Percentiles rank a stretch among this genome's conserved stretches.
Evolutionary conservation across 768 basidiomycete genomes (phyloP).

Genomic region (Phanerochaete sordida): DNA sequence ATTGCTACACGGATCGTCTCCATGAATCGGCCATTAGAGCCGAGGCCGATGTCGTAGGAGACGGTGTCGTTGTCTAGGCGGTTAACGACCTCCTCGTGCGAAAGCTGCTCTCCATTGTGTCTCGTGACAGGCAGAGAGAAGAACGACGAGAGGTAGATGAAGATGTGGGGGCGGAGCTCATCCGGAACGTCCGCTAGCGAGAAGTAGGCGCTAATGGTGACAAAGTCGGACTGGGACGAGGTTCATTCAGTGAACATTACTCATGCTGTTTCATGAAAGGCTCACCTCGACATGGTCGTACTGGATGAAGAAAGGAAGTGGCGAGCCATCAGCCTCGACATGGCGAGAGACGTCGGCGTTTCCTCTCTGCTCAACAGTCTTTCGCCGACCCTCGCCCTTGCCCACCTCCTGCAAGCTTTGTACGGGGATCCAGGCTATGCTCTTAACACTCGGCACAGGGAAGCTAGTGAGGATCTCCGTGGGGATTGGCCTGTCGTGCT

Average conservation of each 20-base stretch:
- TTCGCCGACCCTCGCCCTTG: constrained; percentile 35
- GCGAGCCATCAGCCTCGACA: constrained; percentile 61
- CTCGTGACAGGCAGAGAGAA: constrained; percentile 83
- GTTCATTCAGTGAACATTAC: no score
- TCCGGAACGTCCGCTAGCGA: constrained; percentile 72
- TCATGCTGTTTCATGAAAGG: constrained; percentile 10
- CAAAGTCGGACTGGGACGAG: constrained; percentile 88
- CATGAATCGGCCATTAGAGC: constrained; percentile 52
- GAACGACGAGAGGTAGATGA: constrained; percentile 77
- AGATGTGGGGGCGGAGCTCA: constrained; percentile 77
- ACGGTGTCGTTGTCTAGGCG: constrained; percentile 90
- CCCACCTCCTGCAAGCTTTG: constrained; percentile 64
- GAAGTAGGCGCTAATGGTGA: constrained; percentile 75
- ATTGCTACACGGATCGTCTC: constrained; percentile 70
- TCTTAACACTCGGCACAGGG: constrained; percentile 87
- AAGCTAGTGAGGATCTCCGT: constrained; percentile 76
- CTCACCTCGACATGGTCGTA: constrained; percentile 88
- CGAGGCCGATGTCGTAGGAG: constrained; percentile 72
- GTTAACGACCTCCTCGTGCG: constrained; percentile 89
- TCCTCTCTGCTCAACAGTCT: constrained; percentile 22
- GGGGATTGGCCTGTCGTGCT: constrained; percentile 84
- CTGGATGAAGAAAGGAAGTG: constrained; percentile 85
- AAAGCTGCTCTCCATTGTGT: constrained; percentile 62
- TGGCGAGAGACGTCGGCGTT: constrained; percentile 52
- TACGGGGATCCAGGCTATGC: constrained; percentile 88